Evolutionary conservation across 225 moss, liverwort and hornwort species (phyloP), one percentile per base, ranked within the genome.

Genomic region (Polytrichum commune): DNA sequence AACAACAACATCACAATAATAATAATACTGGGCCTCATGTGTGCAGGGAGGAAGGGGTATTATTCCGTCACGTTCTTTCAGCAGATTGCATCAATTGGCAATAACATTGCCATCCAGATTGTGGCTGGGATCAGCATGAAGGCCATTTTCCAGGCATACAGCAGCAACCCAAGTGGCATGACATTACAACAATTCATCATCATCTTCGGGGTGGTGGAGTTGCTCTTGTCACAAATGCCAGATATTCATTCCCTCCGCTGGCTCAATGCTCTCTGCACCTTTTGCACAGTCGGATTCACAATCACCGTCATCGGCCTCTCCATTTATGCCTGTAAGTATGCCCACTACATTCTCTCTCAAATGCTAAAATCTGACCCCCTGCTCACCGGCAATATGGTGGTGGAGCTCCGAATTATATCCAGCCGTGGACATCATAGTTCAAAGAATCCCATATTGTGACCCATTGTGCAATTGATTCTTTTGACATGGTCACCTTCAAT

Each of bases 1-100:
- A 26, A 25, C 25, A 25, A 25, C 25, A 25, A 25, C 25, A 25
- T 0, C 25, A 25, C 1, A 2, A 35, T 0, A 10, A 16, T 46
- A 46, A 1, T 46, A 13, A 13, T 46, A 6, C 6, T 30, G 30
- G 6, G 18, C 4, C 30, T 64, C 54, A 8, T 35, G 5, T 76
- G 29, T 60, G 62, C 76, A 92, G 92, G 92, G 65, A 38, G 55
- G 0, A 82, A 69, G 75, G 92, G 92, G 5, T 92, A 86, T 71
- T 90, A 85, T 79, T 70, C 81, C 0, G 88, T 90, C 0, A 18
- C 80, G 13, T 29, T 63, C 0, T 92, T 92, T 70, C 90, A 92
- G 74, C 90, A 92, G n/a, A 81, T 88, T 24, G 92, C 92, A 1
- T 90, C 92, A 55, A 60, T 92, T 1, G 92, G 92, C 72, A 92